Base-by-base conservation (phyloP, 129 eudicot species). In the Centella asiatica region DNA sequence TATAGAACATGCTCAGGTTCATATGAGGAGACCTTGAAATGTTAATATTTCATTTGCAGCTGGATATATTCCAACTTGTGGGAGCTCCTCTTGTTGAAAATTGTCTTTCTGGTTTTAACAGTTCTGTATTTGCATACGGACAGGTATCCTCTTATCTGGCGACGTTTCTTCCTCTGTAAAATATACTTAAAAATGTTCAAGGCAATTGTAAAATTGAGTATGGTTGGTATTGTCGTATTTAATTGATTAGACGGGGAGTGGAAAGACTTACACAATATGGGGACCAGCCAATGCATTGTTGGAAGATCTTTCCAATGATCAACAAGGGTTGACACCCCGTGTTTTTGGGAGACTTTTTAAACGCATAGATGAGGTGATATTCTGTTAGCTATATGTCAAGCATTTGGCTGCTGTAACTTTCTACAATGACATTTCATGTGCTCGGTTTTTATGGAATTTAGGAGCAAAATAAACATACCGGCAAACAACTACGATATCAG, bases 21-120 rank as follows among this genome's bases (percentile, higher is more conserved):
- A 62, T 22, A 2, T 36, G 1, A 44, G 40, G 51, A 28, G 29
- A 37, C 20, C 18, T 24, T 57, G 15, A 66, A 50, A 51, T 52
- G 13, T 34, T 51, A 39, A 9, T 24, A 65, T 23, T 64, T 51
- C 52, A 46, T 29, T 26, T 77, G 59, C 90, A 92, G 99, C 66
- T 49, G 45, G 96, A 92, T 64, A 69, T 92, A 69, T 92, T 87
- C 72, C 79, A 92, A 70, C 88, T 82, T 25, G 89, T 92, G 14
- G 99, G 99, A 75, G 95, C 88, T 59, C 99, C 99, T 17, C 88
- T 92, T 22, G 85, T 92, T 40, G 99, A 92, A 66, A 92, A 92
- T 55, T 92, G 99, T 65, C 81, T 92, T 29, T 81, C 99, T 73
- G 99, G 99, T 31, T 92, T 92, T 62, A 92, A 92, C 67, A 92